Evolutionary conservation across 345 rosid species (phyloP).

Genomic region (Melastoma malabathricum): DNA sequence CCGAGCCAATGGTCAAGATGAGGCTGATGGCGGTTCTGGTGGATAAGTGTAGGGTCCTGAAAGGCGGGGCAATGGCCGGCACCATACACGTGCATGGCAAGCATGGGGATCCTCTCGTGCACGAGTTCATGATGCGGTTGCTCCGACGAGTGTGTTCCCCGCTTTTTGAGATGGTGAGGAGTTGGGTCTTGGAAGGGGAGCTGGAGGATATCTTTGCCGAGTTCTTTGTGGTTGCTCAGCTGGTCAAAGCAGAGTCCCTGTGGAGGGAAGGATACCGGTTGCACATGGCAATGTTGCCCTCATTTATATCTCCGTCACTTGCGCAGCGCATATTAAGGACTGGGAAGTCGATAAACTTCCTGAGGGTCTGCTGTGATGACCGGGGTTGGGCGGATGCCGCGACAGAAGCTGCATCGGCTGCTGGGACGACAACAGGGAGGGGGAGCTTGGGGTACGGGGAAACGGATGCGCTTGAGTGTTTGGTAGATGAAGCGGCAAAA

Average conservation of each 20-base stretch:
- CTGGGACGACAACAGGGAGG: slow-evolving; percentile 81
- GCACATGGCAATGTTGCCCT: slow-evolving; percentile 79
- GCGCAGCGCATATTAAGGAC: slow-evolving; percentile 91
- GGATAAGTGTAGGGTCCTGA: slow-evolving; percentile 76
- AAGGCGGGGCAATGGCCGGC: slow-evolving; percentile 96
- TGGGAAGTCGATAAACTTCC: slow-evolving; percentile 92
- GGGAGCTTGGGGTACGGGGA: slow-evolving; percentile 96
- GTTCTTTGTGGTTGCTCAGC: slow-evolving; percentile 80
- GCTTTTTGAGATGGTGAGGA: slow-evolving; percentile 94
- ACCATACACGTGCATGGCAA: slow-evolving; percentile 94
- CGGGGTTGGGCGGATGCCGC: slow-evolving; percentile 95
- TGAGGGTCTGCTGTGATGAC: slow-evolving; percentile 91
- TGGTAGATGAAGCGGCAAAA: slow-evolving; percentile 85
- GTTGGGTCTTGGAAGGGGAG: slow-evolving; percentile 99
- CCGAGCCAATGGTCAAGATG: slow-evolving; percentile 93
- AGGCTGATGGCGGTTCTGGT: slow-evolving; percentile 96
- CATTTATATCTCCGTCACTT: slow-evolving; percentile 78
- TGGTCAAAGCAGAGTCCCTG: slow-evolving; percentile 85
- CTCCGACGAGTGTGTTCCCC: slow-evolving; percentile 86
- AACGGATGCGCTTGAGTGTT: slow-evolving; percentile 85
- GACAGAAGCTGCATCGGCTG: slow-evolving; percentile 81
- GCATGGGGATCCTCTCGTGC: slow-evolving; percentile 90
- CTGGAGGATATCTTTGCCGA: slow-evolving; percentile 86
- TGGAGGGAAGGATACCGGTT: slow-evolving; percentile 98
- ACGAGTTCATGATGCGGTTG: slow-evolving; percentile 72